Percentiles rank a stretch among this genome's conserved stretches.
Evolutionary conservation across 495 filamentous ascomycete genomes (phyloP).

Genomic region (Bathelium albidoporum): DNA sequence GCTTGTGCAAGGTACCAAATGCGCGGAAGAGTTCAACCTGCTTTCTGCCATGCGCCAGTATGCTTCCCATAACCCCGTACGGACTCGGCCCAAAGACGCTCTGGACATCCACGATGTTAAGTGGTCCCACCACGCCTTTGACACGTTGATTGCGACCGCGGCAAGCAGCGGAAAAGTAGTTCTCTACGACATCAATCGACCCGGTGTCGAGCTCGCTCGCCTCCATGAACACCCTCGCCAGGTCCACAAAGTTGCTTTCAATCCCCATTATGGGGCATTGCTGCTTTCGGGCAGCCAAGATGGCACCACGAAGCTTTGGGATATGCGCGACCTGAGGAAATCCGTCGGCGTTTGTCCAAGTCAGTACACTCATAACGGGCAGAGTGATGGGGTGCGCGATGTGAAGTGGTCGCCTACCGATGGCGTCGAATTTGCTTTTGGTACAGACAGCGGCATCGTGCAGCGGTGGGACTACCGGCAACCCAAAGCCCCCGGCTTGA

Average conservation of each 20-base stretch:
- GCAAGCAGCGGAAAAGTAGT: slow-evolving; percentile 79
- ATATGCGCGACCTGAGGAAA: slow-evolving; percentile 48
- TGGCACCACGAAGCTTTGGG: slow-evolving; percentile 76
- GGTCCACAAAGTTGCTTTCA: slow-evolving; percentile 85
- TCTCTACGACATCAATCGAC: slow-evolving; percentile 69
- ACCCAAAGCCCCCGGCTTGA: slow-evolving; percentile 47
- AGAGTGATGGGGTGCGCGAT: slow-evolving; percentile 71
- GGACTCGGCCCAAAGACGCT: slow-evolving; percentile 54
- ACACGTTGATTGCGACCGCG: slow-evolving; percentile 67
- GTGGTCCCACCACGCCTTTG: slow-evolving; percentile 61
- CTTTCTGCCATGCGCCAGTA: slow-evolving; percentile 64
- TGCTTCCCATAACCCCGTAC: slow-evolving; percentile 47
- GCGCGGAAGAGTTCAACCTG: slow-evolving; percentile 70
- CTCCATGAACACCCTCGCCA: slow-evolving; percentile 82
- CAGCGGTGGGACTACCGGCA: slow-evolving; percentile 62
- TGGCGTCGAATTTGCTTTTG: slow-evolving; percentile 76
- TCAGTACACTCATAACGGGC: slow-evolving; percentile 48
- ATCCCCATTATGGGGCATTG: slow-evolving; percentile 65
- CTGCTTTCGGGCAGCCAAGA: slow-evolving; percentile 88
- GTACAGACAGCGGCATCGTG: slow-evolving; percentile 74
- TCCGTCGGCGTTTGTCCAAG: slow-evolving; percentile 45
- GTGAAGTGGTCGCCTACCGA: slow-evolving; percentile 83
- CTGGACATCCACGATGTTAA: slow-evolving; percentile 75
- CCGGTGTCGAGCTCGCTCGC: slow-evolving; percentile 63
- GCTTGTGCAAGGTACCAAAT: slow-evolving; percentile 54